Percentiles rank a stretch among this genome's conserved stretches.
phyloP scores from a whole-genome alignment of 495 filamentous ascomycete genomes.

The Terfezia boudieri region DNA sequence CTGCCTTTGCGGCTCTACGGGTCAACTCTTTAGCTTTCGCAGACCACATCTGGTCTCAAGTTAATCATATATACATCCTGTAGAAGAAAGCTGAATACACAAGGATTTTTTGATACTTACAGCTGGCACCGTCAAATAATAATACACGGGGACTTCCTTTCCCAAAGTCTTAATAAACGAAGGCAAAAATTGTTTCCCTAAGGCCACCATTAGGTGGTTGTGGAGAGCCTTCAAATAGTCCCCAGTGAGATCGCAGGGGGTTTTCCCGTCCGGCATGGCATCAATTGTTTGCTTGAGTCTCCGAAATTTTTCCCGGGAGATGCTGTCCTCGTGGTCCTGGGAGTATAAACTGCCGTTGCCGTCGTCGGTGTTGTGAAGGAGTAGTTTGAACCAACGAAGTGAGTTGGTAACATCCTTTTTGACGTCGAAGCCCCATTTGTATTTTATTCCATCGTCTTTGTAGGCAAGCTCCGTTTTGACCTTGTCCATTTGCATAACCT shows the following conservation, averaged over 20 bases:
- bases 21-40: constrained; percentile 51
- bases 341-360: constrained; percentile 52
- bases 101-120: constrained; percentile 12
- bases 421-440: constrained; percentile 55
- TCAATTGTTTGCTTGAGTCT: constrained; percentile 45
- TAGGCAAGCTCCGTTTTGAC: constrained; percentile 43
- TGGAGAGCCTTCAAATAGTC: constrained; percentile 49
- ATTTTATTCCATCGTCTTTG: constrained; percentile 18
- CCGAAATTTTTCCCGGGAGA: constrained; percentile 49
- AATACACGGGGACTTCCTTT: constrained; percentile 36
- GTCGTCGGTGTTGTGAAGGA: constrained; percentile 21
- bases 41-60: constrained; percentile 42
- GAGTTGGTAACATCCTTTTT: constrained; percentile 30
- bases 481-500: constrained; percentile 22
- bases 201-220: constrained; percentile 48
- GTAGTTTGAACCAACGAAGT: constrained; percentile 4
- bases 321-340: constrained; percentile 55
- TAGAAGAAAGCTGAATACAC: neutral
- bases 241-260: constrained; percentile 34
- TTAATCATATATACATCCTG: constrained; percentile 22
- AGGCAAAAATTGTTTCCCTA: constrained; percentile 38
- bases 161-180: constrained; percentile 26
- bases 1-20: constrained; percentile 38
- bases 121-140: constrained; percentile 49
- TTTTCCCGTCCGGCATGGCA: constrained; percentile 39